phyloP scores from a whole-genome alignment of 2,329 filamentous ascomycete species.

The Mariannaea elegans region DNA sequence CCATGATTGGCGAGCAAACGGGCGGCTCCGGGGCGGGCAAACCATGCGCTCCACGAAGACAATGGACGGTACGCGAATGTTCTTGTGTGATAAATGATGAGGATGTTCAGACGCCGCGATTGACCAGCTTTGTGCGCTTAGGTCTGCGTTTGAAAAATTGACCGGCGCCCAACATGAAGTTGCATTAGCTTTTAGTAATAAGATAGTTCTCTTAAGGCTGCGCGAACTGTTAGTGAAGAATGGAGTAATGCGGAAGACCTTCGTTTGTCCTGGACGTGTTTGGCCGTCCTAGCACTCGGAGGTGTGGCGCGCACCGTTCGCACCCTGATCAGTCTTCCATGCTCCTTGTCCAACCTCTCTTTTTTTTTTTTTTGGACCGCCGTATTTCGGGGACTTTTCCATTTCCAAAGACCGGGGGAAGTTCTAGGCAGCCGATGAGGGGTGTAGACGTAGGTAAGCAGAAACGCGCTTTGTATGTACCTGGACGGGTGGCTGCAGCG shows the following conservation, averaged over 20 bases:
- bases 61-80: conserved; percentile 15
- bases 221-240: conserved; percentile 4
- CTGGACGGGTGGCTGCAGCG: background rate
- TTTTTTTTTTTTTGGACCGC: conserved; percentile 16
- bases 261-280: conserved; percentile 8
- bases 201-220: conserved; percentile 17
- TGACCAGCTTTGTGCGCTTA: conserved; percentile 25
- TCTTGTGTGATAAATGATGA: conserved; percentile 25
- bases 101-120: conserved; percentile 5
- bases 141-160: conserved; percentile 3
- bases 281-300: conserved; percentile 14
- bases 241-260: conserved; percentile 13
- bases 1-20: conserved; percentile 11
- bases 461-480: background rate
- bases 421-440: background rate
- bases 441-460: conserved; percentile 4
- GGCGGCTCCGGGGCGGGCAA: conserved; percentile 18
- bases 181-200: conserved; percentile 17
- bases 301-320: conserved; percentile 25
- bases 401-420: conserved; percentile 5
- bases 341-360: conserved; percentile 23
- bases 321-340: conserved; percentile 19
- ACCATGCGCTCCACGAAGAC: conserved; percentile 8
- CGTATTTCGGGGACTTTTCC: conserved; percentile 24
- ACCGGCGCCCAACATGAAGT: conserved; percentile 25